Evolutionary conservation across 176 grass and related monocot species (phyloP), one percentile per base, ranked within the genome.

Genomic region (Oryza punctata): DNA sequence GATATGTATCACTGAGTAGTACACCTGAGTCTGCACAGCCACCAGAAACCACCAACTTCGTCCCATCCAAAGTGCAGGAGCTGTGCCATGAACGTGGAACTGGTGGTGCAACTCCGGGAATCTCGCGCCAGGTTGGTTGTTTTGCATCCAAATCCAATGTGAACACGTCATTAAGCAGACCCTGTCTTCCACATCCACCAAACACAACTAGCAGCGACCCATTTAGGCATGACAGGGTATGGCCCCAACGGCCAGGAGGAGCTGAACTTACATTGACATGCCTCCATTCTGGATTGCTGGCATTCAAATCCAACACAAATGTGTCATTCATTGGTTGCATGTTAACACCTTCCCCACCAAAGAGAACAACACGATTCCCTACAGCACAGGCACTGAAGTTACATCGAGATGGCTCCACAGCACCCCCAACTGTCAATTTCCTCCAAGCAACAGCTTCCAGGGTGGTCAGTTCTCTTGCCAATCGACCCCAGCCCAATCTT

Each of bases 261-360:
- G 94, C 94, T 67, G 88, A 78, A 12, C 87, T 90, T 21, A 92
- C 94, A 87, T 90, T 86, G 77, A 97, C 79, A 79, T 97, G 90
- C 72, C 94, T 92, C 94, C 94, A 97, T 76, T 94, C 91, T 45
- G 94, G 94, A 78, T 94, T 97, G 33, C 89, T 97, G 10, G 94
- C 88, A 70, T 92, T 97, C 73, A 97, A 91, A 85, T 97, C 94
- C 81, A 97, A 90, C 23, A 92, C 95, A 89, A 97, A 97, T 0
- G 92, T 97, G 65, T 97, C 92, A 85, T 94, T 97, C 92, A 97
- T 94, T 30, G 95, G 95, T 63, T 97, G 95, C 95, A 97, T 97
- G 85, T 97, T 94, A 76, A 97, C 86, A 67, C 95, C 92, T 87
- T 97, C 95, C 5, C 95, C 95, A 12, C 95, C 90, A 89, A 94